These are phyloP conservation scores for Elongisporangium anandrum DNA, from an alignment of 352 stramenopile species.

Conservation along the genomic window DNA sequence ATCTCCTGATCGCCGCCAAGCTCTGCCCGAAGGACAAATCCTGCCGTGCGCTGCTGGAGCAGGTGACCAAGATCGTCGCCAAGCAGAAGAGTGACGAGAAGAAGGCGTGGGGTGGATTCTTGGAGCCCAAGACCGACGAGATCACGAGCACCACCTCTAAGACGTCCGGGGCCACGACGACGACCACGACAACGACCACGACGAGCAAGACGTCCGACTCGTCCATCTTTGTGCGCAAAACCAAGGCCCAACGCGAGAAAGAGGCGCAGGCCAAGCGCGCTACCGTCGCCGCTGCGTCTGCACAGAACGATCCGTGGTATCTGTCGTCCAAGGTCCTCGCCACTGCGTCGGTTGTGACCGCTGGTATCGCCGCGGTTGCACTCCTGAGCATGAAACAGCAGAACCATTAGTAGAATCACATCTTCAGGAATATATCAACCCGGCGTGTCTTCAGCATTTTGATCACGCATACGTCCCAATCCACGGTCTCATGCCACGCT, in stretches of 20 bases:
- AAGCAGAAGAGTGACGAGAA: conserved; percentile 78
- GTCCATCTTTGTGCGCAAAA: conserved; percentile 76
- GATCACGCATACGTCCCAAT: background rate
- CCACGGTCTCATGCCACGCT: background rate
- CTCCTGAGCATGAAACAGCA: conserved; percentile 62
- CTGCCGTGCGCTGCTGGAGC: conserved; percentile 68
- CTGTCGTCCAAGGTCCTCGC: conserved; percentile 51
- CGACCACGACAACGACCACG: background rate
- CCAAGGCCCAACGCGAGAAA: conserved; percentile 35
- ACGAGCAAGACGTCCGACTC: conserved; percentile 17
- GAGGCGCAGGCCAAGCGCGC: conserved; percentile 9
- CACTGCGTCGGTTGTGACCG: conserved; percentile 64
- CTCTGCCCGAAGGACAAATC: conserved; percentile 81
- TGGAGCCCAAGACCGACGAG: conserved; percentile 24
- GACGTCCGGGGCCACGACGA: background rate
- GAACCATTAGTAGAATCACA: conserved; percentile 14
- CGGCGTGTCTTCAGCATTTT: background rate
- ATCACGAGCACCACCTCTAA: conserved; percentile 11
- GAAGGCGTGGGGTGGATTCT: conserved; percentile 78
- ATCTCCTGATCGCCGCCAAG: conserved; percentile 73
- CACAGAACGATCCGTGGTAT: conserved; percentile 46
- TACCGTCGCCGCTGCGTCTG: background rate
- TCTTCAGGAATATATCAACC: background rate
- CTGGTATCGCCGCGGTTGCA: conserved; percentile 55
- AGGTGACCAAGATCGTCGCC: conserved; percentile 61